Base-by-base conservation (phyloP, 2,329 filamentous ascomycete genomes). In the Conoideocrella luteorostrata region DNA sequence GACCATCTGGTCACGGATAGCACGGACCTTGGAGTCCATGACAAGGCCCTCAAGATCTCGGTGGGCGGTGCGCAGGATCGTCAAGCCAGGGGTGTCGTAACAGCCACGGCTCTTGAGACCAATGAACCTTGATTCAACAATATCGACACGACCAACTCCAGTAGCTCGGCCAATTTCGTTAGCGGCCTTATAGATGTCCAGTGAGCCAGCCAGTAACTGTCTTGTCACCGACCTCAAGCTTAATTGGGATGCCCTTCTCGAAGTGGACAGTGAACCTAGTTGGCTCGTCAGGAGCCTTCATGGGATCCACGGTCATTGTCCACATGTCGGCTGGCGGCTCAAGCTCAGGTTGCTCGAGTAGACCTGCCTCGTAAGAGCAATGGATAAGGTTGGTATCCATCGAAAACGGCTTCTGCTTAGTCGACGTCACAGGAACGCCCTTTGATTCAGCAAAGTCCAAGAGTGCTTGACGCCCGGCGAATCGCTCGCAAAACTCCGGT, bases 331-430 rank as follows among this genome's bases (percentile, higher is more conserved):
- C 33, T 5, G 34, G 41, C 3, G 41, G 33, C 5, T 18, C 32
- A 5, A 43, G 24, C n/a, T 43, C 32, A 10, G 41, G 41, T 10
- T 43, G 24, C 20, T 43, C 41, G 2, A 37, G 33, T 18, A 43
- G 29, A 17, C 41, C 41, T n/a, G 41, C 33, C 26, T 43, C 41
- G 21, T 43, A 38, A 21, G 41, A 43, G 41, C 33, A 37, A 28
- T 39, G 39, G 11, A 36, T 29, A 34, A 46, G 22, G 34, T 46
- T 43, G 12, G 22, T 39, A 34, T 46, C 44, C 44, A 46, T 46
- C 7, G 39, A 46, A 7, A 24, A 39, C 24, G 44, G 39, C 34
- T 38, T 39, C 3, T 28, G 24, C 28, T 33, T 37, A 28, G 44
- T 46, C 17, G 44, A 46, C 7, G 26, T 46, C 20, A 46, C 44